Conservation (phyloP, 768 basidiomycete genomes). For the Leccinum aurantiacum region DNA sequence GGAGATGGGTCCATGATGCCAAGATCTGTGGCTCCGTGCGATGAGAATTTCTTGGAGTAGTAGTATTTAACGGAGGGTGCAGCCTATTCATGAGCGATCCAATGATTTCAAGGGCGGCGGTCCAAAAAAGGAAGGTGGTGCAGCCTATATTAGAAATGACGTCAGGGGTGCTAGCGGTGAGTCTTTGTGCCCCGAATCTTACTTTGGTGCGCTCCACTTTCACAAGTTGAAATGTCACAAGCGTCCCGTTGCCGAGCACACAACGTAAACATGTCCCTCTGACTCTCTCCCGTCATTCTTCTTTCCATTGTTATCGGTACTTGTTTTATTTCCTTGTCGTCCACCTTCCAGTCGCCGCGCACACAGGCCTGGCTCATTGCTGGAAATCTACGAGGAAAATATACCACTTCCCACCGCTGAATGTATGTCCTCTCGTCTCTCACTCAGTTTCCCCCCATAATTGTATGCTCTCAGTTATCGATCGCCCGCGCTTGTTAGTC, state of each 20-base stretch:
- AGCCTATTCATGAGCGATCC: no score
- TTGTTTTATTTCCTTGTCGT: no score
- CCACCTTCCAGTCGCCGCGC: no score
- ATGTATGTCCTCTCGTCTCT: constrained; percentile 11
- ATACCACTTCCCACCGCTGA: neutral
- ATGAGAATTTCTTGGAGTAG: no score
- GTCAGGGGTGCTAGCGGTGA: constrained; percentile 21
- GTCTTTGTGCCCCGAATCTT: neutral
- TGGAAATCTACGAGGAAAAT: neutral
- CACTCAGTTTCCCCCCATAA: neutral
- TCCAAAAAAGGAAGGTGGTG: constrained; percentile 15
- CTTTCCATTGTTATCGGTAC: neutral
- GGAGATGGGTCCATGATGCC: no score
- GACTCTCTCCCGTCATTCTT: neutral
- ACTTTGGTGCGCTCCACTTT: neutral
- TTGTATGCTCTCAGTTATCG: constrained; percentile 3
- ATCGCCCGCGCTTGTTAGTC: constrained; percentile 8
- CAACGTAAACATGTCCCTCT: constrained; percentile 2
- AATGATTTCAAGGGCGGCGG: no score
- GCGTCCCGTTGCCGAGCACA: neutral
- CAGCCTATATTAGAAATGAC: constrained; percentile 15
- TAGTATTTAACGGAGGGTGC: no score
- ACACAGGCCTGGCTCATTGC: neutral
- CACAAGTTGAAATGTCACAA: no score
- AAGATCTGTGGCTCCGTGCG: no score